These are phyloP conservation scores for Podaxis sp. DNA, from an alignment of 768 basidiomycete genomes.

Conservation along the genomic window DNA sequence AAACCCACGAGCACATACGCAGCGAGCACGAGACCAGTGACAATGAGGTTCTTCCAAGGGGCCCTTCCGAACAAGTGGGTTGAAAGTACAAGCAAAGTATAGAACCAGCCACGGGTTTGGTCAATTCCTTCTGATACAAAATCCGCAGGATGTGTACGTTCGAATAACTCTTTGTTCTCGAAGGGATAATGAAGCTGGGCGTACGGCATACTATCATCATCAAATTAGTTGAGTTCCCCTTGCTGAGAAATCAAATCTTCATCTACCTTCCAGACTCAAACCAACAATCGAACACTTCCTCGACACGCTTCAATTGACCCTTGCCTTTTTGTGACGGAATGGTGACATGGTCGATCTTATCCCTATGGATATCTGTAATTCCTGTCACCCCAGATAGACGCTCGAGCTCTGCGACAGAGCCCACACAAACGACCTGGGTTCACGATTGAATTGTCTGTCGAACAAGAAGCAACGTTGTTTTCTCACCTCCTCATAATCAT, in stretches of 20 bases:
- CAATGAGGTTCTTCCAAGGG: conserved; percentile 98
- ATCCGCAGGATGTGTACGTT: conserved; percentile 87
- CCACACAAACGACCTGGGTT: conserved; percentile 73
- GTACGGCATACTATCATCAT: conserved; percentile 87
- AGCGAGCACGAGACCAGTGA: conserved; percentile 93
- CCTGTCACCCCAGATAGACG: conserved; percentile 78
- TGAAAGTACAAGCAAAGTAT: conserved; percentile 93
- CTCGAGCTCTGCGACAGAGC: conserved; percentile 88
- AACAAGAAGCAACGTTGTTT: neutral
- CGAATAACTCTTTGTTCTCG: conserved; percentile 90
- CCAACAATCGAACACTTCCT: conserved; percentile 99
- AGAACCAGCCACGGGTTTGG: conserved; percentile 99
- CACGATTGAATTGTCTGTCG: neutral
- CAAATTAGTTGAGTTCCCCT: neutral
- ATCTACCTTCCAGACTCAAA: conserved; percentile 96
- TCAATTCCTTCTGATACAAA: conserved; percentile 99
- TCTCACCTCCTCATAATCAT: conserved; percentile 84
- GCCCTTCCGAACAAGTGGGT: conserved; percentile 92
- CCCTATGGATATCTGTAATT: conserved; percentile 89
- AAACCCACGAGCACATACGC: conserved; percentile 54
- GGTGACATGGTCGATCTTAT: conserved; percentile 94
- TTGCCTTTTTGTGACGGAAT: conserved; percentile 92
- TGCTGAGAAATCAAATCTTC: neutral
- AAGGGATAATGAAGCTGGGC: conserved; percentile 98
- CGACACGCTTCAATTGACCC: conserved; percentile 82